phyloP scores from a whole-genome alignment of 805 yeast genomes.

The Candida corydali region DNA sequence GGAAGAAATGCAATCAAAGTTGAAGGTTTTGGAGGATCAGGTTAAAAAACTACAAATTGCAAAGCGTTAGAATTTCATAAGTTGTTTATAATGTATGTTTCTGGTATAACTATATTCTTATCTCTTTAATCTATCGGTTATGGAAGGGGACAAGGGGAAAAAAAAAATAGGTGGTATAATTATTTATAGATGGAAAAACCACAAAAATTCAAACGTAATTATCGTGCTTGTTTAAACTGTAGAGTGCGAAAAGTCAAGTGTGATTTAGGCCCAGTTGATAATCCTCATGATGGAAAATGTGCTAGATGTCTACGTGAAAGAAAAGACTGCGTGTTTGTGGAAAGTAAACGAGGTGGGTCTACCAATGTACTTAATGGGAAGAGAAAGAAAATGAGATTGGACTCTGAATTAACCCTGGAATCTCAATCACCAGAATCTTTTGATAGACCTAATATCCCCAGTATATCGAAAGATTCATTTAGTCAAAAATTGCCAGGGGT shows the following conservation, averaged over 20 bases:
- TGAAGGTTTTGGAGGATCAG: slow-evolving; percentile 71
- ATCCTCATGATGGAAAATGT: slow-evolving; percentile 79
- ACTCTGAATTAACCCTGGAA: not conserved
- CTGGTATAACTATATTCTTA: too few species aligned
- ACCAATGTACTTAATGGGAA: slow-evolving; percentile 39
- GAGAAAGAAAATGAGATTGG: slow-evolving; percentile 45
- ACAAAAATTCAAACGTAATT: slow-evolving; percentile 55
- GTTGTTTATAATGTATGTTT: too few species aligned
- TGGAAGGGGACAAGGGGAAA: too few species aligned
- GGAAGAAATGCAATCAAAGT: slow-evolving; percentile 79
- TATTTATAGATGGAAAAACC: not conserved
- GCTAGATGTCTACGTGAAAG: slow-evolving; percentile 80
- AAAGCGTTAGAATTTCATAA: slow-evolving; percentile 21
- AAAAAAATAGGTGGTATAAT: too few species aligned
- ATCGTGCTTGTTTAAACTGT: slow-evolving; percentile 83
- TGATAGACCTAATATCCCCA: slow-evolving; percentile 4
- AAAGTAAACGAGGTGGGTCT: slow-evolving; percentile 29
- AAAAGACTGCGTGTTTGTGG: slow-evolving; percentile 68
- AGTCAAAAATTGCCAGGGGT: slow-evolving; percentile 6
- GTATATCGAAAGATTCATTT: not conserved
- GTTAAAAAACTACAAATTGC: slow-evolving; percentile 53
- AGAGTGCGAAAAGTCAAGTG: slow-evolving; percentile 81
- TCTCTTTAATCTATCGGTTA: too few species aligned
- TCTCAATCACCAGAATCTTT: slow-evolving; percentile 2
- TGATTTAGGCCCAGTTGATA: slow-evolving; percentile 72